Percentiles rank a stretch among this genome's conserved stretches.
Evolutionary conservation across 345 rosid genomes (phyloP).

Genomic region (Microthlaspi erraticum): DNA sequence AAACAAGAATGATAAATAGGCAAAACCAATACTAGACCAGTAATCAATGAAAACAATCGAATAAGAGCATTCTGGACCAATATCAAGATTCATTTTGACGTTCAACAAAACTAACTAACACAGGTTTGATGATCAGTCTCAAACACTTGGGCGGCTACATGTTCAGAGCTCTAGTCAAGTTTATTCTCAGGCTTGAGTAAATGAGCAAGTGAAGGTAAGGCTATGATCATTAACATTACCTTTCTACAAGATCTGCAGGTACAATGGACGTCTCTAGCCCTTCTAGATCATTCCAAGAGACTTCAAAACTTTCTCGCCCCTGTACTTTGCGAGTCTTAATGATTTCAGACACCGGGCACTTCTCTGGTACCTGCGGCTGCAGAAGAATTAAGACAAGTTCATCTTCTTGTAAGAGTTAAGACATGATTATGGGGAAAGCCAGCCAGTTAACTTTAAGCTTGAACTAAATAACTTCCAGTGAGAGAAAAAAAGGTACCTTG

Average conservation of each 20-base stretch:
- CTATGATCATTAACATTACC: slow-evolving; percentile 48
- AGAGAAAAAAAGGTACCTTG: slow-evolving; percentile 48
- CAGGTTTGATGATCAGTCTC: slow-evolving; percentile 15
- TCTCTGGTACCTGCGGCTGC: slow-evolving; percentile 65
- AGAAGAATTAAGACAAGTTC: slow-evolving; percentile 8
- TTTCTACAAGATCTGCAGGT: slow-evolving; percentile 77
- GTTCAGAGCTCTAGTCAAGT: slow-evolving; percentile 7
- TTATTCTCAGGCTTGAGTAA: neutral
- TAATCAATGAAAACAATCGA: neutral
- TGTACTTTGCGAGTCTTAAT: slow-evolving; percentile 70
- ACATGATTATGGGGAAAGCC: neutral
- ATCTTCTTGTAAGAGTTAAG: neutral
- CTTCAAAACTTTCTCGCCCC: slow-evolving; percentile 82
- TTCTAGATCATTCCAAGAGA: slow-evolving; percentile 66
- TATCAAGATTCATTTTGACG: too few relatives aligned
- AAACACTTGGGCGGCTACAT: slow-evolving; percentile 14
- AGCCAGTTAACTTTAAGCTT: slow-evolving; percentile 1
- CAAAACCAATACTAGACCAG: neutral
- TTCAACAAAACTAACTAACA: neutral
- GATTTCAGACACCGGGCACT: slow-evolving; percentile 77
- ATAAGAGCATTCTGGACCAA: neutral
- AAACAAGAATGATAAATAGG: slow-evolving; percentile 11
- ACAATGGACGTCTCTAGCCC: slow-evolving; percentile 72
- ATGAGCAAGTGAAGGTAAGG: neutral
- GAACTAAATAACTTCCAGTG: slow-evolving; percentile 5